These are phyloP conservation scores for Silybum marianum DNA, from an alignment of 129 eudicot species.

Conservation along the genomic window DNA sequence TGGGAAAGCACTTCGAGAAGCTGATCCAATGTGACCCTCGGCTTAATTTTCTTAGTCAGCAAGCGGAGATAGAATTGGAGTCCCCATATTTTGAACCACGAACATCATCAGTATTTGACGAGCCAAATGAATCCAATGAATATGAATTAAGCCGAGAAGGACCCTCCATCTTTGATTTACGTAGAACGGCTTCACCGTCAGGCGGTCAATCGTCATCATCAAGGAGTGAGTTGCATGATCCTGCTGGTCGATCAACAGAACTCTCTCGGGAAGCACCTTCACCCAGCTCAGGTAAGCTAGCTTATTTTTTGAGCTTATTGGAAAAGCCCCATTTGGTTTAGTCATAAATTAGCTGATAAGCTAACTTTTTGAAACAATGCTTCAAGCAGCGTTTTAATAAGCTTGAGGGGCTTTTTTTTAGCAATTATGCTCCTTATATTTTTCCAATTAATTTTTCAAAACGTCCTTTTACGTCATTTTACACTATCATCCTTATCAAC, in stretches of 20 bases:
- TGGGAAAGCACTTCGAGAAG: slow-evolving; percentile 79
- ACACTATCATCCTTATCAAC: background rate
- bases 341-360: background rate
- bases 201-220: slow-evolving; percentile 43
- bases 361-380: background rate
- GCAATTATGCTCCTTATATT: background rate
- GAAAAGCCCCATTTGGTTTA: background rate
- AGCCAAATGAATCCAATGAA: slow-evolving; percentile 29
- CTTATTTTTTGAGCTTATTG: background rate
- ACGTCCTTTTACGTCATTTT: background rate
- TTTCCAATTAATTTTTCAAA: background rate
- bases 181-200: slow-evolving; percentile 31
- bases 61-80: slow-evolving; percentile 47
- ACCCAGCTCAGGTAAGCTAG: slow-evolving; percentile 72
- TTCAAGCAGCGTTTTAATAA: background rate
- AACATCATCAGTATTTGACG: slow-evolving; percentile 48
- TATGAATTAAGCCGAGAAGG: slow-evolving; percentile 39
- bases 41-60: slow-evolving; percentile 63
- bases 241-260: slow-evolving; percentile 36
- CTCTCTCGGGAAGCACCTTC: slow-evolving; percentile 62
- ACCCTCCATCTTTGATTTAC: slow-evolving; percentile 31
- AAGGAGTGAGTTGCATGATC: slow-evolving; percentile 40
- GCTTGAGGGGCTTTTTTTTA: background rate
- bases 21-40: slow-evolving; percentile 76
- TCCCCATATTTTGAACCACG: slow-evolving; percentile 57